phyloP scores from a whole-genome alignment of 768 basidiomycete genomes.

The Gyrodon lividus region DNA sequence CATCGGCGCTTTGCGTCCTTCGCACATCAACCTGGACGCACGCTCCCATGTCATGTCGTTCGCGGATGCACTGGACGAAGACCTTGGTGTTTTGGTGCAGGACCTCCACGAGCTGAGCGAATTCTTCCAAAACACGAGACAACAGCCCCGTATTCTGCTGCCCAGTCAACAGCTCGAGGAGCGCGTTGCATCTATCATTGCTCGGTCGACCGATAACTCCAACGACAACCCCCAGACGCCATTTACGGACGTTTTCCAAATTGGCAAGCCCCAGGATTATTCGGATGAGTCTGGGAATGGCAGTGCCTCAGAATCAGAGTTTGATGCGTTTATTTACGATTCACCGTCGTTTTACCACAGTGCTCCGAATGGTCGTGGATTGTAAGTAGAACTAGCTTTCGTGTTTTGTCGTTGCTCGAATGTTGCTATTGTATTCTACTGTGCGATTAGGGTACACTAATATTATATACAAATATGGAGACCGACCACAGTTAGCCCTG shows the following conservation, averaged over 20 bases:
- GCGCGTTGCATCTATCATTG: slow-evolving; percentile 77
- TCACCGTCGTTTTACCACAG: slow-evolving; percentile 45
- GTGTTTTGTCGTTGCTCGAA: not conserved
- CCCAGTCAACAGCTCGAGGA: slow-evolving; percentile 70
- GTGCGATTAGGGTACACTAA: too few species aligned
- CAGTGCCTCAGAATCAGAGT: slow-evolving; percentile 35
- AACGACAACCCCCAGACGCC: slow-evolving; percentile 72
- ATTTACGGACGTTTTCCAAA: slow-evolving; percentile 72
- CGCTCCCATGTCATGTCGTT: slow-evolving; percentile 39
- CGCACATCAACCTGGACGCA: slow-evolving; percentile 71
- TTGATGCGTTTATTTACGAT: slow-evolving; percentile 65
- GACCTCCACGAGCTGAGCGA: slow-evolving; percentile 74
- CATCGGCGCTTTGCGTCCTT: slow-evolving; percentile 64
- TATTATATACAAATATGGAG: too few species aligned
- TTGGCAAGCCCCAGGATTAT: slow-evolving; percentile 37
- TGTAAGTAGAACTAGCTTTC: too few species aligned
- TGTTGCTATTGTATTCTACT: not conserved
- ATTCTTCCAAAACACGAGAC: slow-evolving; percentile 59
- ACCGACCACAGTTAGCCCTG: too few species aligned
- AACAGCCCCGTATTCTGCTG: slow-evolving; percentile 34
- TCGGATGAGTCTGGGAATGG: slow-evolving; percentile 51
- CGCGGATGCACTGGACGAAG: slow-evolving; percentile 47
- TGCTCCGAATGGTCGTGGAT: slow-evolving; percentile 43
- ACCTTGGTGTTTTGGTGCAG: slow-evolving; percentile 75
- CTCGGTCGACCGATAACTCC: slow-evolving; percentile 63